Evolutionary conservation across 1,284 basidiomycete species (phyloP), one percentile per base, ranked within the genome.

Genomic region (Cryptococcus hybrid): DNA sequence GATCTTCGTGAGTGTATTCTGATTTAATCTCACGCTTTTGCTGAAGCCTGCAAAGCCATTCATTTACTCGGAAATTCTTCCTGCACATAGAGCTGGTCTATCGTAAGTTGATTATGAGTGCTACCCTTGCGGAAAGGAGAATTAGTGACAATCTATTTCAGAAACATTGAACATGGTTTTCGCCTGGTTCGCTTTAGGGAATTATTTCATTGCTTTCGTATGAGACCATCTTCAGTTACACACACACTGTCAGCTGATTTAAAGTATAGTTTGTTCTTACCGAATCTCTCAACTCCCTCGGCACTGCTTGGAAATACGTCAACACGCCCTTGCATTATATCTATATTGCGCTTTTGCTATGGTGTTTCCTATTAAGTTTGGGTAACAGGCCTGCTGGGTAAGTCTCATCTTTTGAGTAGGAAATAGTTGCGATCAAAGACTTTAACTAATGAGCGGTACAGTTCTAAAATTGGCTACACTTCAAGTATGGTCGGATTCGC

Each of bases 311-410:
- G 52, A 79, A 86, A 51, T 82, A 86, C 67, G 78, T 89, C 5
- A n/a, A 37, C 15, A n/a, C 6, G 7, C 13, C 57, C 51, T 47
- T 62, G 64, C 56, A 97, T 87, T 97, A 93, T 74, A 78, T 87
- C 37, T 88, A 96, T 82, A 84, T 87, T 3, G 90, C 89, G 2
- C 84, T 92, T 40, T 83, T 97, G 13, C 83, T 94, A 13, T 87
- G 89, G 0, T 90, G 88, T 67, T 97, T 99, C 82, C 82, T 98
- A n/a, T 90, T 99, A 74, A 90, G 92, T 0, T 94, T 99, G 89
- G 95, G 96, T 4, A 99, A 98, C 75, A 87, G 92, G 61, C 95
- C 95, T 1, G 85, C 87, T 77, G 88, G 90, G 84, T 90, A 71
- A 64, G 85, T 75, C 90, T 30, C 30, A 30, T 30, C 30, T 30